Percentiles rank a stretch among this genome's conserved stretches.
These are phyloP conservation scores for Wickerhamiella hasegawae DNA, from an alignment of 805 yeast species.

Conservation along the genomic window DNA sequence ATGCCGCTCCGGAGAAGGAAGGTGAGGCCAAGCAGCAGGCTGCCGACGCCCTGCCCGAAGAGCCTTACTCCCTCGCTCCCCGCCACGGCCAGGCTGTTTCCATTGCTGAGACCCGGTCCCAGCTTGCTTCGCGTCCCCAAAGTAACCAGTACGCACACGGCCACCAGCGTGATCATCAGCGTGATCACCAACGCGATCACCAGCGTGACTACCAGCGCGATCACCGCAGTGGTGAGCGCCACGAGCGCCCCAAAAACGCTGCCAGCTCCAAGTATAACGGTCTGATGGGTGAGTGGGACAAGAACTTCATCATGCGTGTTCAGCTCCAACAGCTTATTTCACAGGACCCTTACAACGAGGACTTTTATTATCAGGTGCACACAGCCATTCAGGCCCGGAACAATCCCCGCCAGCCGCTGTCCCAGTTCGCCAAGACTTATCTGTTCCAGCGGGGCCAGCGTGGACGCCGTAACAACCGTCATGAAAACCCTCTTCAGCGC, in stretches of 20 bases:
- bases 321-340: slow-evolving; percentile 92
- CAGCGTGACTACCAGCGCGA: not conserved
- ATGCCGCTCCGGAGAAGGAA: too few relatives aligned
- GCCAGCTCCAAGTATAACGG: slow-evolving; percentile 42
- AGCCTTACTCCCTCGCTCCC: not conserved
- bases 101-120: not conserved
- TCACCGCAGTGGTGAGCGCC: not conserved
- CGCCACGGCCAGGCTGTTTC: not conserved
- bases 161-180: not conserved
- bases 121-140: too few relatives aligned
- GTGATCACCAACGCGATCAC: not conserved
- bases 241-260: not conserved
- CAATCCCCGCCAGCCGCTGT: slow-evolving; percentile 39
- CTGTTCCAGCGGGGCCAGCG: slow-evolving; percentile 83
- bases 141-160: too few relatives aligned
- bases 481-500: slow-evolving; percentile 58
- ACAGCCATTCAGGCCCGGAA: slow-evolving; percentile 48
- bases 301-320: slow-evolving; percentile 85
- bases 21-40: too few relatives aligned
- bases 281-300: slow-evolving; percentile 92
- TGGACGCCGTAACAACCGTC: slow-evolving; percentile 25
- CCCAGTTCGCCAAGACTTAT: slow-evolving; percentile 83
- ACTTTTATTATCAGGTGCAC: slow-evolving; percentile 87
- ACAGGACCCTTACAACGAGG: slow-evolving; percentile 94
- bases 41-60: too few relatives aligned